Conservation (phyloP, 129 eudicot species). For the Tagetes erecta region DNA sequence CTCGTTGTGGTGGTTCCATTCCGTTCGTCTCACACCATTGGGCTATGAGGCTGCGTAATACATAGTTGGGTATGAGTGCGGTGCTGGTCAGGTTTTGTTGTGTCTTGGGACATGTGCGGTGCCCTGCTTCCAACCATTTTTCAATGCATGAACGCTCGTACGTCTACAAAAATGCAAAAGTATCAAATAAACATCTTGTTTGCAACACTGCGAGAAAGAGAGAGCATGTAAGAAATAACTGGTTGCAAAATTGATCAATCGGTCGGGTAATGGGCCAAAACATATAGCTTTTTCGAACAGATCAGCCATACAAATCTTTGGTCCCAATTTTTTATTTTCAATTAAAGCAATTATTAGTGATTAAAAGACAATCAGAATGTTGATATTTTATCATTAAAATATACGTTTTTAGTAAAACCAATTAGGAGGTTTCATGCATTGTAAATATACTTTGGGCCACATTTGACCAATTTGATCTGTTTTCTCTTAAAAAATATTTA, state of each 20-base stretch:
- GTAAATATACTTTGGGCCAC: not conserved
- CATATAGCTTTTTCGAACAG: not conserved
- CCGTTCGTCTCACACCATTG: constrained; percentile 95
- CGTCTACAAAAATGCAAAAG: constrained; percentile 47
- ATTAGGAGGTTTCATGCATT: not conserved
- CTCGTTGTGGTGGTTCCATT: constrained; percentile 74
- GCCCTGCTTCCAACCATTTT: constrained; percentile 96
- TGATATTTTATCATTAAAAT: no score
- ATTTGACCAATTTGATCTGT: not conserved
- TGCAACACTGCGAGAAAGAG: constrained; percentile 4
- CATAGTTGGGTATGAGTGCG: constrained; percentile 85
- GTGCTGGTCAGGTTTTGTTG: constrained; percentile 69
- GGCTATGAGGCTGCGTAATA: constrained; percentile 84
- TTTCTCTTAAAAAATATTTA: not conserved
- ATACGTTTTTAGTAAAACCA: no score
- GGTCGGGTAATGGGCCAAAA: not conserved
- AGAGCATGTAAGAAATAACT: not conserved
- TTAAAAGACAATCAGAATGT: not conserved
- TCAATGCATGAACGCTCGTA: constrained; percentile 88
- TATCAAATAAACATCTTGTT: constrained; percentile 9
- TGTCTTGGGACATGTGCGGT: constrained; percentile 86
- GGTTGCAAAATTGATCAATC: constrained; percentile 5
- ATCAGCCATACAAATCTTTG: not conserved
- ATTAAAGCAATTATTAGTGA: not conserved
- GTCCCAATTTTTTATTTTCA: not conserved